phyloP scores from a whole-genome alignment of 805 yeast species.

The Clavispora phyllophila region DNA sequence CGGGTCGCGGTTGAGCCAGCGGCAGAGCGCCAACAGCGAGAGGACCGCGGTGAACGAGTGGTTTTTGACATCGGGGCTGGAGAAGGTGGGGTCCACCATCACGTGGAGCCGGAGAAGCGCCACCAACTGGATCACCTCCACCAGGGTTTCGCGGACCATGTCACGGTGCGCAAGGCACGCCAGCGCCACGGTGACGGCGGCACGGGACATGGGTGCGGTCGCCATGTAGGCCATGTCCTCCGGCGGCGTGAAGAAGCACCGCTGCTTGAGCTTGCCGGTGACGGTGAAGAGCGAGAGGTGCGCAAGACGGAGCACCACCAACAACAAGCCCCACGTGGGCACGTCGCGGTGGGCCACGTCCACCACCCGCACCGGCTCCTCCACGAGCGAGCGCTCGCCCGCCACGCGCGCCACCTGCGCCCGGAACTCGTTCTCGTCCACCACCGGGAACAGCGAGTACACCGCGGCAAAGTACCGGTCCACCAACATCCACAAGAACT shows the following conservation, averaged over 20 bases:
- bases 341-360: conserved; percentile 23
- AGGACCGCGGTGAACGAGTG: neutral
- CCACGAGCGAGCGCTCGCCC: conserved; percentile 8
- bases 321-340: conserved; percentile 17
- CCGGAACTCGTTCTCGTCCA: conserved; percentile 19
- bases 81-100: neutral
- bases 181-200: neutral
- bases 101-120: conserved; percentile 1
- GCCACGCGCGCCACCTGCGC: conserved; percentile 10
- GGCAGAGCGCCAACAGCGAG: conserved; percentile 1
- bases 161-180: neutral
- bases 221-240: neutral
- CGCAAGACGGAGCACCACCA: conserved; percentile 26
- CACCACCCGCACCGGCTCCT: conserved; percentile 9
- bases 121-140: conserved; percentile 2
- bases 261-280: conserved; percentile 2
- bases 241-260: neutral
- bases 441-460: conserved; percentile 20
- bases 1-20: conserved; percentile 4
- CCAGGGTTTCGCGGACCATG: neutral
- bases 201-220: neutral
- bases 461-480: conserved; percentile 45
- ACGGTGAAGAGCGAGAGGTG: conserved; percentile 32
- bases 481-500: conserved; percentile 50
- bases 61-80: neutral